phyloP scores from a whole-genome alignment of 208 protist species.

The Endotrypanum monterogeii region DNA sequence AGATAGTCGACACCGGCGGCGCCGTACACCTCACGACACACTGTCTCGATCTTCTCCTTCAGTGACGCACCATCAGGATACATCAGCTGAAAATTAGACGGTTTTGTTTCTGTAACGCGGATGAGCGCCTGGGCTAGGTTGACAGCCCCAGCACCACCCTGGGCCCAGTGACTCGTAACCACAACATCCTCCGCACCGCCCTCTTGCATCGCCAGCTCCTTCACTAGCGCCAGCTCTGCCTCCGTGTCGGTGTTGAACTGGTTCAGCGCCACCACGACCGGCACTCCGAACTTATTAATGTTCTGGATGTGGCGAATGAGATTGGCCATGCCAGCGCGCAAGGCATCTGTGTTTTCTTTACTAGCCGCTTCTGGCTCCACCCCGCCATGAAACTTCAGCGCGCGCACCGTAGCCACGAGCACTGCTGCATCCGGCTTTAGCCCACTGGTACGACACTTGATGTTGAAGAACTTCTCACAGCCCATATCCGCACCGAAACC shows the following conservation, averaged over 20 bases:
- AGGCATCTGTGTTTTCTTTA: constrained; percentile 88
- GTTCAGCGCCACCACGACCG: constrained; percentile 97
- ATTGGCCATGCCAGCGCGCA: constrained; percentile 91
- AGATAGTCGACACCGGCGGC: constrained; percentile 90
- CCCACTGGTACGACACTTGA: constrained; percentile 96
- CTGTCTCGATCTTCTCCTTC: constrained; percentile 97
- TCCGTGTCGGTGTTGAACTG: constrained; percentile 92
- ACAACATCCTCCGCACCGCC: constrained; percentile 93
- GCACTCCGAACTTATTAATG: constrained; percentile 94
- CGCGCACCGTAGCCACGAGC: constrained; percentile 95
- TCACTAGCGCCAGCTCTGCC: constrained; percentile 89
- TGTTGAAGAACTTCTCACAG: constrained; percentile 98
- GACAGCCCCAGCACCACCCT: constrained; percentile 92
- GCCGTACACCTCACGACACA: constrained; percentile 96
- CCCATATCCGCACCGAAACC: constrained; percentile 96
- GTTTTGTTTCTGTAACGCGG: constrained; percentile 53
- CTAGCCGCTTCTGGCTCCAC: constrained; percentile 71
- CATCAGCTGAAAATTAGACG: constrained; percentile 89
- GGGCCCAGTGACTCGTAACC: constrained; percentile 91
- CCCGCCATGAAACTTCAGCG: constrained; percentile 97
- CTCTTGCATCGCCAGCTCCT: constrained; percentile 54
- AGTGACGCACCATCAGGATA: constrained; percentile 90
- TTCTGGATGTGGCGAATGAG: constrained; percentile 95
- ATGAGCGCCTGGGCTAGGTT: constrained; percentile 89
- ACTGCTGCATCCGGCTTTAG: constrained; percentile 94